phyloP scores from a whole-genome alignment of 75 land plant species.

The Cryptomeria japonica region DNA sequence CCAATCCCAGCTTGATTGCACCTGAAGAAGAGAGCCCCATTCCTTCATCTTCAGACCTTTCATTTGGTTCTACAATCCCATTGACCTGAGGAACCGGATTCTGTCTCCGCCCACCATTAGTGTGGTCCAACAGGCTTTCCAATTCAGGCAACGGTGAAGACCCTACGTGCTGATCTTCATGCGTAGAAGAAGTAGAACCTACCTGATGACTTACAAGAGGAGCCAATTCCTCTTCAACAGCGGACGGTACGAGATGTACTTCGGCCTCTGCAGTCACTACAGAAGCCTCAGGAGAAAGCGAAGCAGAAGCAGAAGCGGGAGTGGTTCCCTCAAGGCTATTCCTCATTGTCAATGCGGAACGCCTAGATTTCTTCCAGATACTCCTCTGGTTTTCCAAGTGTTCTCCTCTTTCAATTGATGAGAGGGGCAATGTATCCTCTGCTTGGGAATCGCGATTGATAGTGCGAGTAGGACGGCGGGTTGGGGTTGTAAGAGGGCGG shows the following conservation, averaged over 20 bases:
- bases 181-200: not conserved
- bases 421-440: slow-evolving; percentile 5
- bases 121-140: not conserved
- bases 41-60: slow-evolving; percentile 46
- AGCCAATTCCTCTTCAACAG: not conserved
- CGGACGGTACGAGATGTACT: not conserved
- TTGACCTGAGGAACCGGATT: not conserved
- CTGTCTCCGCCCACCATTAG: not conserved
- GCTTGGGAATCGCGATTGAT: not conserved
- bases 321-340: not conserved
- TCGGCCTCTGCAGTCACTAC: not conserved
- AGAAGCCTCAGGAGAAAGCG: not conserved
- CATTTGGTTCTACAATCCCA: not conserved
- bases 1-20: slow-evolving; percentile 91
- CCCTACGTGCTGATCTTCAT: not conserved
- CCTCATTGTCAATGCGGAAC: not conserved
- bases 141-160: slow-evolving; percentile 7
- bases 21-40: slow-evolving; percentile 79
- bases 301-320: slow-evolving; percentile 1
- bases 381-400: not conserved
- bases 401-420: slow-evolving; percentile 1
- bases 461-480: not conserved
- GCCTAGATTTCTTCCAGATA: slow-evolving; percentile 5
- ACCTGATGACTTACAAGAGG: slow-evolving; percentile 4
- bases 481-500: slow-evolving; percentile 49